Percentiles rank a stretch among this genome's conserved stretches.
Conservation (phyloP, 2,329 filamentous ascomycete genomes). For the Diaporthe batatas region DNA sequence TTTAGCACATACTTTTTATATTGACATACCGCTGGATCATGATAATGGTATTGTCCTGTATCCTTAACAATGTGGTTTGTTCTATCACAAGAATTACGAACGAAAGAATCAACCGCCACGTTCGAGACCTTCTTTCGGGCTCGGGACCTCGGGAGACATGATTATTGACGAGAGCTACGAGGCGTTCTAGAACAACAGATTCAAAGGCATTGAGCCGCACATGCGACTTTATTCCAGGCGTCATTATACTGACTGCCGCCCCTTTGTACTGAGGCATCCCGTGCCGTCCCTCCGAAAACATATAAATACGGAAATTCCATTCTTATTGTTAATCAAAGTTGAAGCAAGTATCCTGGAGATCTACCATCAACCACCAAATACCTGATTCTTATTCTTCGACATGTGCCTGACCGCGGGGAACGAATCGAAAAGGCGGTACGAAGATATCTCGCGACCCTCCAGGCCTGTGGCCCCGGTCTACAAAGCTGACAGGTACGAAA, state of each 20-base stretch:
- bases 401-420: constrained; percentile 4
- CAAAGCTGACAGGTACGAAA: background rate
- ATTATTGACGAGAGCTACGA: background rate
- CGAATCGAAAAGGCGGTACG: background rate
- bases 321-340: background rate
- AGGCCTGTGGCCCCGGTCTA: background rate
- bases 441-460: background rate
- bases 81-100: background rate
- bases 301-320: background rate
- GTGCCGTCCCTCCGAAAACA: background rate
- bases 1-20: background rate
- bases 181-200: background rate
- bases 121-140: background rate
- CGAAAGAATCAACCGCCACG: background rate
- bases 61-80: background rate
- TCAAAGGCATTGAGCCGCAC: constrained; percentile 12
- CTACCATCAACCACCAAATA: background rate
- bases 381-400: background rate
- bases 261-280: background rate
- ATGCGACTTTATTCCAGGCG: background rate
- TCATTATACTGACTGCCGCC: background rate
- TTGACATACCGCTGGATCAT: too few species aligned
- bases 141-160: background rate
- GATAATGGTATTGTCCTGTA: background rate
- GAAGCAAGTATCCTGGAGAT: background rate